These are phyloP conservation scores for Chlorella sorokiniana DNA, from an alignment of 139 green algal species.

Conservation along the genomic window DNA sequence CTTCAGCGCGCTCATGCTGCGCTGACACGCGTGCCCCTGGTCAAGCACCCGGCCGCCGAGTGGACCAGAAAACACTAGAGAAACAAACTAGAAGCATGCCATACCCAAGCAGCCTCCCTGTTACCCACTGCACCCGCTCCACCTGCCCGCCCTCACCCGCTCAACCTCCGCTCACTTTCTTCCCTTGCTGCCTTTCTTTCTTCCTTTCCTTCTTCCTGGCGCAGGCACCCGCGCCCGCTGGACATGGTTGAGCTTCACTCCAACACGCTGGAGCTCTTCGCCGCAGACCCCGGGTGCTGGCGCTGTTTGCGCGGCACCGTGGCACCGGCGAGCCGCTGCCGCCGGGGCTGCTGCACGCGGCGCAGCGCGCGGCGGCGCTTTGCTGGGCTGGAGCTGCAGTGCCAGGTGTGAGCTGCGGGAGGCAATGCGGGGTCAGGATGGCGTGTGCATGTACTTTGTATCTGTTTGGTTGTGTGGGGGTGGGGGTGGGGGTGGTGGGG, in stretches of 20 bases:
- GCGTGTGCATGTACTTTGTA: neutral
- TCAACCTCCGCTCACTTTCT: no score
- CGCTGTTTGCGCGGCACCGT: conserved; percentile 6
- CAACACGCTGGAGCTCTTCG: conserved; percentile 86
- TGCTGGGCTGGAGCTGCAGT: conserved; percentile 68
- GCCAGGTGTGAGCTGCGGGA: conserved; percentile 49
- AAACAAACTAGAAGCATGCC: no score
- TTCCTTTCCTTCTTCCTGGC: neutral
- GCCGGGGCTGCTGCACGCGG: neutral
- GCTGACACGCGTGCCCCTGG: neutral
- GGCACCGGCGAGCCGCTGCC: conserved; percentile 25
- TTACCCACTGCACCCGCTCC: no score
- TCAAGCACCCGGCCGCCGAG: no score
- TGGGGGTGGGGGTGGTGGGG: neutral
- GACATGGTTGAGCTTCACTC: conserved; percentile 91
- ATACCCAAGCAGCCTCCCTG: no score
- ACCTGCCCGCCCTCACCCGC: no score
- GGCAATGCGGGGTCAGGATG: neutral
- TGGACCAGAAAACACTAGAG: no score
- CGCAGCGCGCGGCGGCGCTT: conserved; percentile 48
- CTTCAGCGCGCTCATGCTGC: neutral
- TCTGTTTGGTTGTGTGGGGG: no score
- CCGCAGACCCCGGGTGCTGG: conserved; percentile 54
- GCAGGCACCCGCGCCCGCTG: conserved; percentile 71
- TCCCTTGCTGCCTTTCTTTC: neutral